Base-by-base conservation (phyloP, 345 rosid genomes). In the Lepidium didymum region DNA sequence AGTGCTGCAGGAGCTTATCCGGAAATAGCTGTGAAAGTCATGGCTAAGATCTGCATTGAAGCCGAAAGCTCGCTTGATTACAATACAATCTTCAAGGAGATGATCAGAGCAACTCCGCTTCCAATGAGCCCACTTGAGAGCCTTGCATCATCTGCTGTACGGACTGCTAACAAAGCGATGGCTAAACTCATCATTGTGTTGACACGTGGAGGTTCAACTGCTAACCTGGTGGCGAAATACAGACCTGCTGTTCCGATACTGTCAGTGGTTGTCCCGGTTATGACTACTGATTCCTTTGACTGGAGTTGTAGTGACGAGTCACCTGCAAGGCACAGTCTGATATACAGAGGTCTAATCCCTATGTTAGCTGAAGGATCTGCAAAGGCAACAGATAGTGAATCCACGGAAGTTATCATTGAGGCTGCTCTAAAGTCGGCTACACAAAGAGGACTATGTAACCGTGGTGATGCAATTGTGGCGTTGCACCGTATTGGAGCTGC, bases 71-170 rank as follows among this genome's bases (percentile, higher is more conserved):
- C 97, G 6, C 92, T 91, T 8, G 97, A 91, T 71, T 91, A 91
- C 27, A 81, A 77, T 9, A 84, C 92, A 9, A 70, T 91, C 77
- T 88, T 91, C 37, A 91, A 91, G 73, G 97, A 86, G 72, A 88
- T 84, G 96, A 91, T 91, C 40, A 75, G 96, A 70, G 80, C 96
- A 27, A 83, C 89, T 65, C 97, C 97, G 2, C 87, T 90, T 61
- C 97, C 97, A 7, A 91, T 91, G 97, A 91, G 97, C 78, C 96
- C 97, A 1, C 71, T 91, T 66, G 97, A 91, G 85, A 88, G 96
- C 58, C 93, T 91, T 51, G 97, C 97, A 46, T 91, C 97, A 19
- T 91, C 97, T 0, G 97, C 97, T 55, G 97, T 91, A 10, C 79
- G 96, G 63, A 85, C 93, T 37, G 97, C 97, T 3, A 91, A 91